Evolutionary conservation across 257 asterid species (phyloP), one percentile per base, ranked within the genome.

Genomic region (Agastache rugosa): DNA sequence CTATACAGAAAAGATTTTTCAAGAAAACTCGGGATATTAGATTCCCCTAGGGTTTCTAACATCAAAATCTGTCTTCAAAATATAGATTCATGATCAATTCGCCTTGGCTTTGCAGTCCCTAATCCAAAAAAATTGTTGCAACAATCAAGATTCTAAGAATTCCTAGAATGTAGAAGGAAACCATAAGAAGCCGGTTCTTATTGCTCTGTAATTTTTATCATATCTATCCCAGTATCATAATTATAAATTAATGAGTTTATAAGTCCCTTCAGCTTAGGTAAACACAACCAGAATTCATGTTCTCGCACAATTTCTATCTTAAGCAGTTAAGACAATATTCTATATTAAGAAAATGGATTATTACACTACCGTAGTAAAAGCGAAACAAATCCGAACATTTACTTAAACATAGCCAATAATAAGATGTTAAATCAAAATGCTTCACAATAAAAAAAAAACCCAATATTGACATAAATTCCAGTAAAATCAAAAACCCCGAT

Each of bases 281-380:
- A 27, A 6, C n/a, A 19, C 31, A 35, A 9, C 17, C 22, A 56
- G 37, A 4, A 14, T 34, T 35, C 34, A 17, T 48, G 35, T 50
- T 50, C 37, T 12, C 17, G 11, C 63, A 37, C n/a, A 63, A 51
- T 27, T n/a, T 53, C 61, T 65, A 77, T 22, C 27, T 44, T 62
- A 53, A 70, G 76, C 65, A 69, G 56, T 58, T 48, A 11, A 20
- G 29, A 39, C 17, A 22, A 11, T 12, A 48, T 6, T 42, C 62
- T 62, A 9, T 31, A 39, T 29, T 11, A 48, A 19, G 20, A 70
- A 76, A 42, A 31, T 20, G 17, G 54, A 59, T 67, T 4, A 59
- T 67, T 5, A 37, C 10, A 64, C 27, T 5, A 51, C 41, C 64
- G 19, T 48, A 70, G 6, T 37, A 69, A 70, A 37, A 11, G 65